Base-by-base conservation (phyloP, 768 basidiomycete genomes). In the Kwoniella sp. region DNA sequence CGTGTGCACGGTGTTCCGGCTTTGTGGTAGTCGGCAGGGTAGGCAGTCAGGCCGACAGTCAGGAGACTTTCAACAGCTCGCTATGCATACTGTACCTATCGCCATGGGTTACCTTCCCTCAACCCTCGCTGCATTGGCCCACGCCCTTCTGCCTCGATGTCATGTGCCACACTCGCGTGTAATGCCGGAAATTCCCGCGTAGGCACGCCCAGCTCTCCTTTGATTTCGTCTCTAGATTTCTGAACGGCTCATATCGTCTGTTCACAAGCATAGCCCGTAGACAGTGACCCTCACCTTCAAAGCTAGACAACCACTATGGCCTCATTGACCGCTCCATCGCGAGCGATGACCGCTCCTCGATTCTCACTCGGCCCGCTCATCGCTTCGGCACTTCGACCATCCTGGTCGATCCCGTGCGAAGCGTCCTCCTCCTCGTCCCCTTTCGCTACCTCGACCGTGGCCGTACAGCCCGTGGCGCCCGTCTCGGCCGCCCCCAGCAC, bases 381-480 rank as follows among this genome's bases (percentile, higher is more conserved):
- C 43, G 46, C 19, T 38, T 38, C 60, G 7, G 38, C 38, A 10
- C 40, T 57, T 40, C 57, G 54, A 17, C 65, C 65, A 32, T 25
- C 56, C 22, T 64, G 62, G 65, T 62, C 62, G 5, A 36, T 63
- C 19, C 56, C 49, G 10, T 67, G 65, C 49, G 55, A 55, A 38
- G 55, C 65, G 6, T 59, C 57, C 19, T 56, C 60, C 31, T 54
- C 56, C 1, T 25, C 53, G 11, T 36, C 51, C 20, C 27, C 46
- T 6, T 31, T 14, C 6, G 20, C 34, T 8, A 29, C 25, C n/a
- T 40, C 42, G 19, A 19, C 20, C 12, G 22, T 44, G 3, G 7
- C 41, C 8, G 19, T 42, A 32, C 43, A 47, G 14, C 40, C 31
- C 26, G 49, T 46, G 26, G 38, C 43, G 26, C 46, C 46, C 9